Evolutionary conservation across 2,329 filamentous ascomycete species (phyloP), one percentile per base, ranked within the genome.

Genomic region (Xylariaceae sp.): DNA sequence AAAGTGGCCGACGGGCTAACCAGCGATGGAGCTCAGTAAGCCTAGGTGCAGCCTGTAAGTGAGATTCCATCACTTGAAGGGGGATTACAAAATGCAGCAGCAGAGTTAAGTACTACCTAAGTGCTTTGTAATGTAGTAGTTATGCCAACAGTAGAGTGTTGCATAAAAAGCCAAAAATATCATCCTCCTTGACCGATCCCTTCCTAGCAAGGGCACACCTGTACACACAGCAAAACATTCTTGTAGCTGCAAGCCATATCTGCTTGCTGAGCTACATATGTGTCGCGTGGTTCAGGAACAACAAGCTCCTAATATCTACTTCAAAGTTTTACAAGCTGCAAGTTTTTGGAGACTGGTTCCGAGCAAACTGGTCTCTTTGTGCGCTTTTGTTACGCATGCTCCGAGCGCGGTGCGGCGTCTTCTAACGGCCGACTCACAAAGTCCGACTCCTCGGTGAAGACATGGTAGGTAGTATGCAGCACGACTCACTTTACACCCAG

Each of bases 321-420:
- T 24, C 12, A 21, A 21, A 17, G 23, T 12, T 41, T 17, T 39
- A 21, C 39, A 41, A 8, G 21, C 21, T 33, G 14, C 26, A 34
- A 17, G 11, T 12, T 7, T 44, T 28, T 36, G 31, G n/a, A 14
- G 17, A n/a, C n/a, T 21, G 48, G 48, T 21, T n/a, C 12, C 29
- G 16, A 11, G 31, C 4, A 9, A 29, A 14, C 28, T 19, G 39
- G 5, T 28, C 28, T 36, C 3, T n/a, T 34, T 16, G 36, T 33
- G 28, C 39, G 29, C 19, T 8, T 34, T 45, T 46, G 28, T 17
- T 12, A 44, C 40, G 17, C 24, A 39, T 14, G 23, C 45, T 16
- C 51, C 40, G 40, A 43, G 46, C 56, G 52, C 52, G 31, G 56
- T 37, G 52, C 56, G 56, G 56, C 56, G 41, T 56, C n/a, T 55